phyloP scores from a whole-genome alignment of 805 yeast genomes.

The Zygosaccharomyces pseudorouxii region DNA sequence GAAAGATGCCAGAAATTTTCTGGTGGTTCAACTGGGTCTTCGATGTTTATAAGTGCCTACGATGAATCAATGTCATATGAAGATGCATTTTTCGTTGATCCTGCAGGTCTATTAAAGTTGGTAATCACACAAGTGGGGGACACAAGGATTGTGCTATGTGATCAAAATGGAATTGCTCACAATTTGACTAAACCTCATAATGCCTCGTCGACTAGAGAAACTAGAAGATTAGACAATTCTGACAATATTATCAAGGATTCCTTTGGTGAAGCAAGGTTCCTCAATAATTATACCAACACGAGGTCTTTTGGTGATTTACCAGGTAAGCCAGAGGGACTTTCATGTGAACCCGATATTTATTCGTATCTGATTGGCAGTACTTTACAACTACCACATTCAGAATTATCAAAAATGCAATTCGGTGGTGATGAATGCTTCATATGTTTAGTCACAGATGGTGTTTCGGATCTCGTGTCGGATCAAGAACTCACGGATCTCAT shows the following conservation, averaged over 20 bases:
- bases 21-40: conserved; percentile 72
- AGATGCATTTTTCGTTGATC: conserved; percentile 44
- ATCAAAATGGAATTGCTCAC: conserved; percentile 72
- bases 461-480: conserved; percentile 72
- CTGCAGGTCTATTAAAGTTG: conserved; percentile 60
- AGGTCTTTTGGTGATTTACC: conserved; percentile 86
- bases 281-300: conserved; percentile 80
- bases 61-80: conserved; percentile 23
- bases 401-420: conserved; percentile 37
- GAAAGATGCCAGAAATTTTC: conserved; percentile 31
- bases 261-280: conserved; percentile 84
- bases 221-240: conserved; percentile 61
- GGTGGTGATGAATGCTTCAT: conserved; percentile 89
- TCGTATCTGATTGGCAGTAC: conserved; percentile 66
- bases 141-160: conserved; percentile 82
- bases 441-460: conserved; percentile 83
- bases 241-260: conserved; percentile 73
- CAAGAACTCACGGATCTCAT: conserved; percentile 89
- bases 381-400: conserved; percentile 37
- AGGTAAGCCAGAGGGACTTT: conserved; percentile 77
- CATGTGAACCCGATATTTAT: conserved; percentile 86
- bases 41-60: conserved; percentile 44
- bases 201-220: conserved; percentile 77
- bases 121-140: conserved; percentile 91
- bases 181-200: conserved; percentile 78